phyloP scores from a whole-genome alignment of 1,139 yeast genomes.

The Hyphopichia burtonii region DNA sequence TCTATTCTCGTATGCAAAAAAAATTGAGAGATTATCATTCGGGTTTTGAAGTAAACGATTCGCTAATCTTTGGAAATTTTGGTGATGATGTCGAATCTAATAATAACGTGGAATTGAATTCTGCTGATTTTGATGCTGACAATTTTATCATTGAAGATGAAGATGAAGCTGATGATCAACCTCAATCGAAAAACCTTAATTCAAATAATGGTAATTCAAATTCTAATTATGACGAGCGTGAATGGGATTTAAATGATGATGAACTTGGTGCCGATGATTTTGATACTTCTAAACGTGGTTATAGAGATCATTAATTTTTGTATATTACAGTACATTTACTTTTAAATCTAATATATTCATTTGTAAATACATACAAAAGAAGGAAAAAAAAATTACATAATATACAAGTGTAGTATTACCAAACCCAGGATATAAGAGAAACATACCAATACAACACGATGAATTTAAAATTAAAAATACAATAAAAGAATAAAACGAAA shows the following conservation, averaged over 20 bases:
- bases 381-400: not conserved
- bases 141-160: conserved; percentile 38
- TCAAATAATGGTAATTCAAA: not conserved
- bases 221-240: not conserved
- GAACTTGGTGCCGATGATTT: conserved; percentile 5
- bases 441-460: not conserved
- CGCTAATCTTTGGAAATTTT: conserved; percentile 42
- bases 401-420: not conserved
- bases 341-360: not conserved
- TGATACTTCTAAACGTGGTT: not conserved
- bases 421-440: not conserved
- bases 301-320: conserved; percentile 4
- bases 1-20: conserved; percentile 61
- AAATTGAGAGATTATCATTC: conserved; percentile 35
- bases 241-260: conserved; percentile 4
- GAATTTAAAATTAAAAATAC: not conserved
- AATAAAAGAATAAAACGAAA: not conserved
- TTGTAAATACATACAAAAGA: not conserved
- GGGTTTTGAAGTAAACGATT: conserved; percentile 21
- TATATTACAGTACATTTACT: not conserved
- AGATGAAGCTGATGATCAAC: conserved; percentile 21
- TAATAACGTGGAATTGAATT: conserved; percentile 31
- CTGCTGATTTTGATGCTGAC: conserved; percentile 36
- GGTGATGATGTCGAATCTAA: conserved; percentile 32
- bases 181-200: not conserved